Percentiles rank a stretch among this genome's conserved stretches.
These are phyloP conservation scores for Pichia sp. DNA, from an alignment of 1,139 yeast genomes.

Conservation along the genomic window DNA sequence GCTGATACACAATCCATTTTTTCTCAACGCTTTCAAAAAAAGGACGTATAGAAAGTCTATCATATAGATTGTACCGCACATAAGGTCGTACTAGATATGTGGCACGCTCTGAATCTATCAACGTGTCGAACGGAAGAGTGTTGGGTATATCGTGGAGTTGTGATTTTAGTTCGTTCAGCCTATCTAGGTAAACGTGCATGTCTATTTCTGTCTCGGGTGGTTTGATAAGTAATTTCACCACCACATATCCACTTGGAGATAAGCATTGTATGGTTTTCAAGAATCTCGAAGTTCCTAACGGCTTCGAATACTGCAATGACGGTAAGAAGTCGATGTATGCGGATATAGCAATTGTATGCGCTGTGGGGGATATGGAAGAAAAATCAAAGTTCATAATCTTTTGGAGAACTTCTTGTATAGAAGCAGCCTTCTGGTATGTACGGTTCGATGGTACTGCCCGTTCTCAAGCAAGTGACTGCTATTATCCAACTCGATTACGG, in stretches of 20 bases:
- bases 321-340: conserved; percentile 74
- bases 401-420: background rate
- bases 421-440: background rate
- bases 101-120: conserved; percentile 87
- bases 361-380: conserved; percentile 81
- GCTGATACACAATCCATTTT: conserved; percentile 78
- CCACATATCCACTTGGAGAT: conserved; percentile 62
- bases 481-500: background rate
- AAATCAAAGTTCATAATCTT: conserved; percentile 75
- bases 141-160: conserved; percentile 52
- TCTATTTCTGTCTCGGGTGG: conserved; percentile 39
- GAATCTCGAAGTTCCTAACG: conserved; percentile 72
- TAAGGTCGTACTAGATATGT: conserved; percentile 85
- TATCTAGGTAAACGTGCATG: conserved; percentile 34
- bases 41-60: conserved; percentile 82
- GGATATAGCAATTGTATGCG: conserved; percentile 87
- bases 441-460: background rate
- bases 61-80: conserved; percentile 74
- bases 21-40: conserved; percentile 79
- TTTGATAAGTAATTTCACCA: conserved; percentile 78
- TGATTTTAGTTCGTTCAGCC: conserved; percentile 37
- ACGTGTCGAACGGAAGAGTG: conserved; percentile 64
- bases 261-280: conserved; percentile 80
- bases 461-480: background rate
- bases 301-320: conserved; percentile 68